These are phyloP conservation scores for Morella rubra DNA, from an alignment of 306 rosid genomes.

Conservation along the genomic window DNA sequence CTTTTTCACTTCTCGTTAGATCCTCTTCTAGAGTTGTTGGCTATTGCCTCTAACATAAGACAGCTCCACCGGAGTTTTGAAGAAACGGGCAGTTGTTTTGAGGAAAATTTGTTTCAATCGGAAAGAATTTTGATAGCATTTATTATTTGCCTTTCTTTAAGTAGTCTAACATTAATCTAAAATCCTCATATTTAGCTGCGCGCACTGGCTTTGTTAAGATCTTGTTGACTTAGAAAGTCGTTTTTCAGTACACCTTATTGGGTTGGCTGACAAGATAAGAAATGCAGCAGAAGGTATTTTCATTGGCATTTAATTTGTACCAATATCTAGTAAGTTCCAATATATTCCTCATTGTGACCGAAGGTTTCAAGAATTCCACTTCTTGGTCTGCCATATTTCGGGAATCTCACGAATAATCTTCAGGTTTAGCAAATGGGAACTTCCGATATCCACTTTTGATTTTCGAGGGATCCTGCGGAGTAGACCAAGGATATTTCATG, in stretches of 20 bases:
- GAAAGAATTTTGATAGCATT: conserved; percentile 35
- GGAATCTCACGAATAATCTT: conserved; percentile 53
- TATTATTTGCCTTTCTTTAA: conserved; percentile 2
- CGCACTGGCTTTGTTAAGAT: neutral
- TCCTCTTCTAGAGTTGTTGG: conserved; percentile 18
- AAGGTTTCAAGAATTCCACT: conserved; percentile 5
- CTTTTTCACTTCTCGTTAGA: conserved; percentile 11
- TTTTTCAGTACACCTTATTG: neutral
- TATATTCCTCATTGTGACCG: neutral
- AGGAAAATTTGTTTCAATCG: conserved; percentile 34
- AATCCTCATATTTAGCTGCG: neutral
- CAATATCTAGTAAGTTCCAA: neutral
- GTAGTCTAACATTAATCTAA: neutral
- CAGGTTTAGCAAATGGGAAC: conserved; percentile 75
- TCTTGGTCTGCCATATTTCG: conserved; percentile 11
- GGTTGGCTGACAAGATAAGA: neutral
- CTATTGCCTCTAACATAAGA: conserved; percentile 32
- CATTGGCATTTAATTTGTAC: too few relatives aligned
- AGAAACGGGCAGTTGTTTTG: conserved; percentile 52
- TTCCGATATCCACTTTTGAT: conserved; percentile 49
- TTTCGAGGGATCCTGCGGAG: conserved; percentile 64
- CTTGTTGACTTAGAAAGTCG: neutral
- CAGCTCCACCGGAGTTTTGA: conserved; percentile 42
- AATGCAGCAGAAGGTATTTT: neutral
- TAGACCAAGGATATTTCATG: conserved; percentile 84